Percentiles rank a stretch among this genome's conserved stretches.
Conservation (phyloP, 768 basidiomycete species). For the Neoboletus brunneissimus region DNA sequence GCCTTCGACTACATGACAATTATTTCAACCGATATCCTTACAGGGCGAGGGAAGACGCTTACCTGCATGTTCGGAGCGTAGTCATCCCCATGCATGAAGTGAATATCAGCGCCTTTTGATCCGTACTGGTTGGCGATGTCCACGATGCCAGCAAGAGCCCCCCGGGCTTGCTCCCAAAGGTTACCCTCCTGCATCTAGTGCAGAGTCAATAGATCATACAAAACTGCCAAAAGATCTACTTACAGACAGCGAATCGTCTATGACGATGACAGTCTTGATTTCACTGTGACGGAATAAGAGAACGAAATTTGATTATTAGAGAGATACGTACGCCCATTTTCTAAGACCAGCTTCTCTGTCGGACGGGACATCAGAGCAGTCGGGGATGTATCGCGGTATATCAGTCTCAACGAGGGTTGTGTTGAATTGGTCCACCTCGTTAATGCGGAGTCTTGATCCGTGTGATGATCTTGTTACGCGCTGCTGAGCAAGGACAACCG, state of each 20-base stretch:
- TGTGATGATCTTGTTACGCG: background rate
- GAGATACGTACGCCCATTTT: constrained; percentile 27
- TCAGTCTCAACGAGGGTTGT: constrained; percentile 26
- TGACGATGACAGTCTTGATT: constrained; percentile 41
- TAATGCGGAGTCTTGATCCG: background rate
- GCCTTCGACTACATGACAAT: constrained; percentile 14
- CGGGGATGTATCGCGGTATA: constrained; percentile 27
- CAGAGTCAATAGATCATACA: background rate
- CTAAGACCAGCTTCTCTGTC: constrained; percentile 22
- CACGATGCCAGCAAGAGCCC: constrained; percentile 42
- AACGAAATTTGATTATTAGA: background rate
- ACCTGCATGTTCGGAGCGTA: constrained; percentile 31
- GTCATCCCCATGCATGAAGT: constrained; percentile 39
- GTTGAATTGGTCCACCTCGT: constrained; percentile 22
- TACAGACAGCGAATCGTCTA: constrained; percentile 42
- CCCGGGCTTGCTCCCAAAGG: constrained; percentile 39
- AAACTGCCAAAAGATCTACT: background rate
- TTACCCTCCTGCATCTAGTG: constrained; percentile 38
- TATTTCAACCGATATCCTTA: background rate
- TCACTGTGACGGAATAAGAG: constrained; percentile 23
- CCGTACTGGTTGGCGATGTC: constrained; percentile 37
- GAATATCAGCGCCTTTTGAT: constrained; percentile 40
- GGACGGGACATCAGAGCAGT: background rate
- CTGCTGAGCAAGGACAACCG: constrained; percentile 31
- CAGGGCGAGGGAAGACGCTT: background rate